These are phyloP conservation scores for Leccinum uliginosum DNA, from an alignment of 768 basidiomycete genomes.

Conservation along the genomic window DNA sequence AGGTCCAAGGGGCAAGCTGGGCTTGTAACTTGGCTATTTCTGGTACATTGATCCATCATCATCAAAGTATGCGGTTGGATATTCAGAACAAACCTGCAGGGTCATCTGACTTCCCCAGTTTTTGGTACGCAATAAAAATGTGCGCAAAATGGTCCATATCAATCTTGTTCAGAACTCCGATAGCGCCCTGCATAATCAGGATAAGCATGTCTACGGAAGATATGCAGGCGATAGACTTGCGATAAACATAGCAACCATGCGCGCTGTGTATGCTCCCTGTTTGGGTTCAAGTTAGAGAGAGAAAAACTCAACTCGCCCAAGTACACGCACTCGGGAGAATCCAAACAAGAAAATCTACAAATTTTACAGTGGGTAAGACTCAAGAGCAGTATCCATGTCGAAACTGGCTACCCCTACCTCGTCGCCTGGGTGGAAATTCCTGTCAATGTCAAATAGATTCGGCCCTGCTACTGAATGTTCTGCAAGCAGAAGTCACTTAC, in stretches of 20 bases:
- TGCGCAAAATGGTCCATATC: constrained; percentile 70
- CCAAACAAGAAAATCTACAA: constrained; percentile 71
- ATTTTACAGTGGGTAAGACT: constrained; percentile 11
- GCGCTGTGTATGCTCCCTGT: constrained; percentile 72
- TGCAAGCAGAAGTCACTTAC: constrained; percentile 38
- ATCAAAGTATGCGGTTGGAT: background rate
- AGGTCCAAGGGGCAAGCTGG: constrained; percentile 52
- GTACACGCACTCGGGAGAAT: constrained; percentile 56
- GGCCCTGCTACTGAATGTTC: background rate
- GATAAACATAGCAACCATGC: constrained; percentile 66
- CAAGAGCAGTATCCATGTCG: background rate
- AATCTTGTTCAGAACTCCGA: constrained; percentile 64
- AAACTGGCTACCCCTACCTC: constrained; percentile 41
- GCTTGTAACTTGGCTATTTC: constrained; percentile 38
- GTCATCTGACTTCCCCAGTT: constrained; percentile 52
- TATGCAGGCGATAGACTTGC: background rate
- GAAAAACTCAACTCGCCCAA: background rate
- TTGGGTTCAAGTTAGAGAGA: constrained; percentile 3
- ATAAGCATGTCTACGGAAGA: background rate
- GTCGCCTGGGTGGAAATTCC: constrained; percentile 69
- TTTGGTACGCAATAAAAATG: constrained; percentile 60
- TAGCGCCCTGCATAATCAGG: constrained; percentile 46
- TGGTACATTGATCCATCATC: constrained; percentile 11
- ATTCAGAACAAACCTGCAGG: constrained; percentile 34
- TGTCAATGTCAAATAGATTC: constrained; percentile 22